A percentile compares a stretch with the other conserved stretches of the same genome.
phyloP scores from a whole-genome alignment of 148 eudicot genomes.

The Fagopyrum esculentum region DNA sequence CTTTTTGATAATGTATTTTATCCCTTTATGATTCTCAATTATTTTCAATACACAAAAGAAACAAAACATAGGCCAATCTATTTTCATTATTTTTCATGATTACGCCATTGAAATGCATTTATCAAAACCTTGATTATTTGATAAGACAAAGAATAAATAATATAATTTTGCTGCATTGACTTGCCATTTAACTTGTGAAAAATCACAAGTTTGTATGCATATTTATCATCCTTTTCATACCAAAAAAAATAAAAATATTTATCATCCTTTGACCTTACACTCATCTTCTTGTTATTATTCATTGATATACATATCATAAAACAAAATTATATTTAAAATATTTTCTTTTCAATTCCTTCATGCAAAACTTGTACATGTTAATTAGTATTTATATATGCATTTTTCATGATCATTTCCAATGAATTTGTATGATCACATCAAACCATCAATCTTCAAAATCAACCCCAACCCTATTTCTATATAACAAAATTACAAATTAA shows the following conservation, averaged over 20 bases:
- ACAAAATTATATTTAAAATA: background rate
- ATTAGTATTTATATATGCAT: conserved; percentile 2
- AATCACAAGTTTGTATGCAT: background rate
- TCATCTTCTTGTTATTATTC: background rate
- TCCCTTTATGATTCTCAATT: too few species aligned
- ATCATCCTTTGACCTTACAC: too few species aligned
- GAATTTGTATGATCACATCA: conserved; percentile 5
- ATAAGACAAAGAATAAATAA: background rate
- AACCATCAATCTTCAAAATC: conserved; percentile 6
- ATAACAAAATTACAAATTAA: background rate
- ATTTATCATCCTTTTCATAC: background rate
- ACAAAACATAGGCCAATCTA: background rate
- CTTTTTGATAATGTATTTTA: too few species aligned
- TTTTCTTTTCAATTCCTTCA: background rate
- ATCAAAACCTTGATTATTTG: background rate
- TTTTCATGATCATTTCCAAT: conserved; percentile 8
- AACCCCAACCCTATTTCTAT: conserved; percentile 4
- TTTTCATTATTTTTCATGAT: background rate
- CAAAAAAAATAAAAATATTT: too few species aligned
- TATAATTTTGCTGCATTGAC: background rate
- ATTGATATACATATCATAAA: background rate
- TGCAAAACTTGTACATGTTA: background rate
- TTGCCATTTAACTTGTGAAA: background rate
- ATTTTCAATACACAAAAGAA: background rate
- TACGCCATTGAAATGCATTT: background rate